Base-by-base conservation (phyloP, 805 yeast species). In the Metschnikowia lachancei region DNA sequence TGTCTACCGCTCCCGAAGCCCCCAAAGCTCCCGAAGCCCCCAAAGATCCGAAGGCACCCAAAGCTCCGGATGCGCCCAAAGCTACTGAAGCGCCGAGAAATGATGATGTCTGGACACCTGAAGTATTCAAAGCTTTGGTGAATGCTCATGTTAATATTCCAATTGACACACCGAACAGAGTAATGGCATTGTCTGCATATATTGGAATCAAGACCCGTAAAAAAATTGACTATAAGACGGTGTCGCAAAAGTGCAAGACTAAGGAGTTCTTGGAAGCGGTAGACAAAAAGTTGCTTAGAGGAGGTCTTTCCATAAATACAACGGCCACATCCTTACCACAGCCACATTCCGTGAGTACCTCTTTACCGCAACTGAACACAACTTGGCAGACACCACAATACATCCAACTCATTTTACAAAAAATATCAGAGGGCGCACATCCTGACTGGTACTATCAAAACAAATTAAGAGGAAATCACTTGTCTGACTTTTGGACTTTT, bases 401-500 rank as follows among this genome's bases (percentile, higher is more conserved):
- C 32, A 29, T 29, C 32, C 32, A 29, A 29, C 4, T 29, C 14
- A 29, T 7, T 12, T 37, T n/a, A 37, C 14, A 3, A 5, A 10
- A 38, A 16, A 44, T 50, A 33, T 17, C 29, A 10, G 22, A 34
- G 9, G 24, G 26, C 13, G 36, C 35, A 22, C 46, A 32, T 4
- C 46, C 56, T 2, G 54, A 52, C 29, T 43, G 41, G 34, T 52
- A 47, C 39, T 58, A 58, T 32, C 36, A 36, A n/a, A 26, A 18
- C 16, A 44, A 44, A 16, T 45, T 57, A 24, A 47, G 22, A 28
- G 41, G 30, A 14, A 30, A 38, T 16, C 41, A 35, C n/a, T 42
- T 47, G 41, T 46, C 54, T 6, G 41, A 40, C 7, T 42, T 49
- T 33, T 60, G 64, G 64, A 51, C 53, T 10, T 52, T 53, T 31